phyloP scores from a whole-genome alignment of 148 eudicot species.

The Simmondsia chinensis region DNA sequence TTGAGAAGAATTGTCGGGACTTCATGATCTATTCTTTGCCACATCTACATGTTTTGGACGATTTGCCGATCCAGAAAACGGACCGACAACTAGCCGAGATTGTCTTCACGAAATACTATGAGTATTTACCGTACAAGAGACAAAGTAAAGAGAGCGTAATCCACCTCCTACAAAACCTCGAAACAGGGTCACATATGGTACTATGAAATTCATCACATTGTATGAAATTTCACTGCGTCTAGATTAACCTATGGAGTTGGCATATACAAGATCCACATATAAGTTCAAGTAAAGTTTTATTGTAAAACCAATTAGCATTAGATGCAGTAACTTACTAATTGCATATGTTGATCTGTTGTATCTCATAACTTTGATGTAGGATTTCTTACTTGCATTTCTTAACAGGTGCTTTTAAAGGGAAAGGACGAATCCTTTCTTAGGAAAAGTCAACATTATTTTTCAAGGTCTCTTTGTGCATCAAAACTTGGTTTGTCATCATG shows the following conservation, averaged over 20 bases:
- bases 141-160: constrained; percentile 33
- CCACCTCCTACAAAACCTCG: constrained; percentile 46
- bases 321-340: too few relatives aligned
- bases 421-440: constrained; percentile 12
- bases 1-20: constrained; percentile 71
- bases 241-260: too few relatives aligned
- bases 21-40: constrained; percentile 73
- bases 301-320: too few relatives aligned
- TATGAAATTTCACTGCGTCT: too few relatives aligned
- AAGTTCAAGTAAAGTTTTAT: too few relatives aligned
- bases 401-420: constrained; percentile 7
- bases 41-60: constrained; percentile 50
- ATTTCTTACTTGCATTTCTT: too few relatives aligned
- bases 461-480: constrained; percentile 67
- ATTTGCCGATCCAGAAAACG: constrained; percentile 38
- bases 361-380: too few relatives aligned
- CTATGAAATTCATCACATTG: too few relatives aligned
- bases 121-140: constrained; percentile 57
- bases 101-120: constrained; percentile 38
- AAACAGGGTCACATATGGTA: too few relatives aligned
- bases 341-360: too few relatives aligned
- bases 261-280: too few relatives aligned
- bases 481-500: constrained; percentile 56
- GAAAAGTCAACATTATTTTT: constrained; percentile 40
- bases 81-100: constrained; percentile 41